Evolutionary conservation across 306 rosid species (phyloP).

Genomic region (Begonia loranthoides): DNA sequence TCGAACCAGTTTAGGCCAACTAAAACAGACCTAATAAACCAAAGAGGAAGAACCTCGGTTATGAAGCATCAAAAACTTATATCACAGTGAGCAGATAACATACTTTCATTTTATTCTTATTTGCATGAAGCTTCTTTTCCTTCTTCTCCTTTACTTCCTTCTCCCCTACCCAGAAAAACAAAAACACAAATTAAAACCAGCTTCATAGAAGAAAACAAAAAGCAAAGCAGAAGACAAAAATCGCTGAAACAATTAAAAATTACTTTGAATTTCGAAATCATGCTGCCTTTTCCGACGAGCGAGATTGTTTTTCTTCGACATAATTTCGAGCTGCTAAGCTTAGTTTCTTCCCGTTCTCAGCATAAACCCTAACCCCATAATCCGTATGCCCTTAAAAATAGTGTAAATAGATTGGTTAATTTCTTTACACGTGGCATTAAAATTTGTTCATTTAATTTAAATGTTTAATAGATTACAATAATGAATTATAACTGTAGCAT

Average conservation of each 20-base stretch:
- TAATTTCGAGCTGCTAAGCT: not conserved
- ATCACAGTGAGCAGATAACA: not conserved
- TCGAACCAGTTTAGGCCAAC: too few relatives aligned
- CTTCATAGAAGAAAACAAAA: not conserved
- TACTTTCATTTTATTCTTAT: slow-evolving; percentile 72
- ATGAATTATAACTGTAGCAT: too few relatives aligned
- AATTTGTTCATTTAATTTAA: too few relatives aligned
- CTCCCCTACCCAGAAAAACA: slow-evolving; percentile 39
- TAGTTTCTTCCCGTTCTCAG: too few relatives aligned
- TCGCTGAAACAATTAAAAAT: not conserved
- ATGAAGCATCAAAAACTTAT: too few relatives aligned
- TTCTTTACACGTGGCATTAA: too few relatives aligned
- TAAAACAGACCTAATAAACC: too few relatives aligned
- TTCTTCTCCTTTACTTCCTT: slow-evolving; percentile 46
- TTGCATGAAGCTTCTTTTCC: slow-evolving; percentile 55
- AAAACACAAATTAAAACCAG: slow-evolving; percentile 4
- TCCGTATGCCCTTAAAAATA: too few relatives aligned
- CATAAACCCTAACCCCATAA: too few relatives aligned
- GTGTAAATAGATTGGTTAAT: too few relatives aligned
- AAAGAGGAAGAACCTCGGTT: too few relatives aligned
- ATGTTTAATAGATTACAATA: too few relatives aligned
- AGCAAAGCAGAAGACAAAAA: not conserved
- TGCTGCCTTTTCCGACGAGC: slow-evolving; percentile 61
- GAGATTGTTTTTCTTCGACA: slow-evolving; percentile 92
- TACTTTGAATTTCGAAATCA: slow-evolving; percentile 78